A percentile compares a stretch with the other conserved stretches of the same genome.
Evolutionary conservation across 441 rosid species (phyloP).

Genomic region (Gossypium gossypioides): DNA sequence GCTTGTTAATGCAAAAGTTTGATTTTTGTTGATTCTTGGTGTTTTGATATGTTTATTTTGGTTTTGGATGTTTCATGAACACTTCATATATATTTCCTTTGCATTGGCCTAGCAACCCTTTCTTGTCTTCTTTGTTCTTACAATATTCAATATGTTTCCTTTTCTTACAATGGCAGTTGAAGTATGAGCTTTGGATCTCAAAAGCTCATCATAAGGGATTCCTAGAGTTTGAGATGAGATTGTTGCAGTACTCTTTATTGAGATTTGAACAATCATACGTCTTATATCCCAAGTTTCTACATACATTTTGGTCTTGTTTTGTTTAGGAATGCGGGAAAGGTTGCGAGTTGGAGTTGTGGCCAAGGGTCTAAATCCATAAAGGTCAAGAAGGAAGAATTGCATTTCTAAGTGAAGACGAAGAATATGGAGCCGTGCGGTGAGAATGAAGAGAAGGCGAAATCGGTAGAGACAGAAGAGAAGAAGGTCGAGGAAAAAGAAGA

Average conservation of each 20-base stretch:
- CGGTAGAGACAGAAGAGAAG: background rate
- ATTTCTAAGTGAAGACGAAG: background rate
- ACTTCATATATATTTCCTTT: background rate
- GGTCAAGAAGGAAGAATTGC: background rate
- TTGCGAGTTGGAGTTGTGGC: background rate
- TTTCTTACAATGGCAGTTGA: background rate
- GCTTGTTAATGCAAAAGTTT: background rate
- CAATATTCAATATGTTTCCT: background rate
- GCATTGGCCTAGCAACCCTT: background rate
- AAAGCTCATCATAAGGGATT: background rate
- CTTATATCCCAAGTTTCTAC: background rate
- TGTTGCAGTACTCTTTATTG: background rate
- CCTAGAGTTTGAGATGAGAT: background rate
- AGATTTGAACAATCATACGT: background rate
- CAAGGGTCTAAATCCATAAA: background rate
- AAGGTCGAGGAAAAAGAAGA: background rate
- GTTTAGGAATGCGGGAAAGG: background rate
- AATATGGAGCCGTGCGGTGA: background rate
- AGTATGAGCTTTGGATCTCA: background rate
- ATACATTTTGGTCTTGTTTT: background rate
- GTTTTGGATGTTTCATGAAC: background rate
- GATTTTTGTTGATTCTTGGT: background rate
- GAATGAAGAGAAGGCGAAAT: background rate
- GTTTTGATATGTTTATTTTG: background rate
- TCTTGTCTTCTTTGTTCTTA: background rate